These are phyloP conservation scores for Larix kaempferi DNA, from an alignment of 75 land plant genomes.

Conservation along the genomic window DNA sequence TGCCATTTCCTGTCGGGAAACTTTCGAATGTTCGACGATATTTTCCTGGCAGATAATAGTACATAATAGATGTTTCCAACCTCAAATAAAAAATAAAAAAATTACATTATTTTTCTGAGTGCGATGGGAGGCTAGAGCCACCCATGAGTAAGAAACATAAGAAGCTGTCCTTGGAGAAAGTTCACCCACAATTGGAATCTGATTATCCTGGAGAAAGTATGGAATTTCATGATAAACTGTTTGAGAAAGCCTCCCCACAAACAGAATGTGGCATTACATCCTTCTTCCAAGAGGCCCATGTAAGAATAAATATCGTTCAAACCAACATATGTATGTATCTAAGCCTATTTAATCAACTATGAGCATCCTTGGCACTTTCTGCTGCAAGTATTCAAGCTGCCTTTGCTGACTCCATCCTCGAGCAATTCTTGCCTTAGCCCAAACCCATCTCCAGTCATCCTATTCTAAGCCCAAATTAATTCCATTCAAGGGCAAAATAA, in stretches of 20 bases:
- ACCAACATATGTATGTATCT: too few species aligned
- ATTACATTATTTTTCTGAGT: too few species aligned
- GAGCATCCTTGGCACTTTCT: slow-evolving; percentile 1
- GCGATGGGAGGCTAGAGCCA: too few species aligned
- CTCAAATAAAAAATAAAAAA: too few species aligned
- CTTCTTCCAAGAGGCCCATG: too few species aligned
- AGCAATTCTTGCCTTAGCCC: neutral
- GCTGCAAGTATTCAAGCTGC: neutral
- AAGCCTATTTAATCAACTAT: too few species aligned
- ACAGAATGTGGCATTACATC: neutral
- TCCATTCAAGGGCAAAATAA: neutral
- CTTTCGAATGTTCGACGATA: too few species aligned
- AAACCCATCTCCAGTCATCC: slow-evolving; percentile 6
- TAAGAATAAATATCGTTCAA: too few species aligned
- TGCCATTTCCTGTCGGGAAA: too few species aligned
- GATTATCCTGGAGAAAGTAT: neutral
- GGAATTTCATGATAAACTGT: neutral
- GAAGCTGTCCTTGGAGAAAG: slow-evolving; percentile 7
- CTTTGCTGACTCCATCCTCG: neutral
- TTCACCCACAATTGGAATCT: slow-evolving; percentile 10
- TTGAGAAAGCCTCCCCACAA: neutral
- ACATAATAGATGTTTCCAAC: too few species aligned
- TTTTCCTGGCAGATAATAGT: too few species aligned
- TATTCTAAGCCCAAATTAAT: neutral
- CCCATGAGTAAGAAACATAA: too few species aligned